phyloP scores from a whole-genome alignment of 495 filamentous ascomycete genomes.

The Sabuloglossum arenarium region DNA sequence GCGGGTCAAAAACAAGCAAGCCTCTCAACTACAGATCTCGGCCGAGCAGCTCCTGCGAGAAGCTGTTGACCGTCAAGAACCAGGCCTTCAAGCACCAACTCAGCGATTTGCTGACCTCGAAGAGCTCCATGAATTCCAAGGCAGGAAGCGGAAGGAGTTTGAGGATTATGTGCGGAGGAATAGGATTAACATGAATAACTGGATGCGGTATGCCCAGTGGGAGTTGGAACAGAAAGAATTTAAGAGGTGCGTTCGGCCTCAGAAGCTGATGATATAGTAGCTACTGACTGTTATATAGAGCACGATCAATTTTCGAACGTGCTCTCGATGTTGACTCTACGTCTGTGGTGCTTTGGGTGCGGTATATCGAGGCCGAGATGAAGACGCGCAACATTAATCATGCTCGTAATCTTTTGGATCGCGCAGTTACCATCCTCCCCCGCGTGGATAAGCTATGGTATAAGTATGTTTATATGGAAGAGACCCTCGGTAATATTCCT shows the following conservation, averaged over 20 bases:
- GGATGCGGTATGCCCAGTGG: conserved; percentile 96
- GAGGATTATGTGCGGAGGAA: conserved; percentile 96
- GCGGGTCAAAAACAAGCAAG: conserved; percentile 92
- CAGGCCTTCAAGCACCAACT: conserved; percentile 67
- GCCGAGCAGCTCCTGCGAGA: conserved; percentile 96
- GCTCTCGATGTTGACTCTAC: conserved; percentile 83
- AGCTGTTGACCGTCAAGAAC: conserved; percentile 93
- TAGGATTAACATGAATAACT: conserved; percentile 90
- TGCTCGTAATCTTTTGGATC: conserved; percentile 82
- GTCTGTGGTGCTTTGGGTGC: conserved; percentile 61
- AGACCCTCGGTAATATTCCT: conserved; percentile 82
- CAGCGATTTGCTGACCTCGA: conserved; percentile 92
- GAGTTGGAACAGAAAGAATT: conserved; percentile 98
- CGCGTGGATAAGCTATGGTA: conserved; percentile 93
- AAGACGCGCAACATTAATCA: conserved; percentile 94
- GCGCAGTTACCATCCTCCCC: conserved; percentile 81
- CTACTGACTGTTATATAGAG: conserved; percentile 14
- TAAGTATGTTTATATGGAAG: conserved; percentile 98
- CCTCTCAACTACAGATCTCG: conserved; percentile 51
- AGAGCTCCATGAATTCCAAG: conserved; percentile 94
- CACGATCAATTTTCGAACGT: conserved; percentile 89
- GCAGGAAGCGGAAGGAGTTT: conserved; percentile 86
- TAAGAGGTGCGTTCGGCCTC: conserved; percentile 26
- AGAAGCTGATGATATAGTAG: neutral
- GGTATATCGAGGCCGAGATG: conserved; percentile 94